Base-by-base conservation (phyloP, 129 eudicot species). In the Tagetes patula region DNA sequence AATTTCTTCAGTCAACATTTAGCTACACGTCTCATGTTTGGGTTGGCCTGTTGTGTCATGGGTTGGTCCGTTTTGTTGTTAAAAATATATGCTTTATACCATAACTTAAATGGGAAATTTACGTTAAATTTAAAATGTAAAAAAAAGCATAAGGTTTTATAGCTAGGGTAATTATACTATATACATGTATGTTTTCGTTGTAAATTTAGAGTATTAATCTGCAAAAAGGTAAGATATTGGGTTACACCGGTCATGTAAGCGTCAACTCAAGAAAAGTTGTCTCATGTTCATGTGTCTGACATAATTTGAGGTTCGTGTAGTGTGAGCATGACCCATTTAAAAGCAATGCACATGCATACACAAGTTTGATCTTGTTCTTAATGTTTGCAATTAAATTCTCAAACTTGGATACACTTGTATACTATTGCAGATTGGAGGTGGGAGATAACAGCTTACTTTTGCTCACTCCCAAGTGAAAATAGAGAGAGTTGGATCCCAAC, bases 361-460 rank as follows among this genome's bases (percentile, higher is more conserved):
- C 46, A 14, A 58, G 61, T 60, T 47, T 39, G 59, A 39, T 20
- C 30, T 10, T 12, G 43, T 33, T 50, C 8, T 13, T 34, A 10
- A 5, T 62, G 33, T 30, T 62, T 39, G 30, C 48, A 31, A 34
- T 58, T 42, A 60, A 31, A 34, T 58, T 42, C 27, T 38, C 68
- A 20, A 64, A 76, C 73, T 53, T n/a, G 42, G 42, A 30, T 76
- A 45, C 0, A 41, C 31, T 5, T 13, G 37, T 46, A 38, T 78
- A 34, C 52, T 38, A 20, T 50, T 41, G 53, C 81, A 90, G 99
- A 79, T 87, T 90, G 86, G 86, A 90, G 80, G 80, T 90, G 99
- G 99, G 97, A 94, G 74, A 82, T 94, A 79, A 86, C 86, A 3
- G 88, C 84, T 59, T 94, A 90, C 72, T 87, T 94, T 41, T 65